Evolutionary conservation across 2,329 filamentous ascomycete species (phyloP), one percentile per base, ranked within the genome.

Genomic region (Colletotrichum filicis): DNA sequence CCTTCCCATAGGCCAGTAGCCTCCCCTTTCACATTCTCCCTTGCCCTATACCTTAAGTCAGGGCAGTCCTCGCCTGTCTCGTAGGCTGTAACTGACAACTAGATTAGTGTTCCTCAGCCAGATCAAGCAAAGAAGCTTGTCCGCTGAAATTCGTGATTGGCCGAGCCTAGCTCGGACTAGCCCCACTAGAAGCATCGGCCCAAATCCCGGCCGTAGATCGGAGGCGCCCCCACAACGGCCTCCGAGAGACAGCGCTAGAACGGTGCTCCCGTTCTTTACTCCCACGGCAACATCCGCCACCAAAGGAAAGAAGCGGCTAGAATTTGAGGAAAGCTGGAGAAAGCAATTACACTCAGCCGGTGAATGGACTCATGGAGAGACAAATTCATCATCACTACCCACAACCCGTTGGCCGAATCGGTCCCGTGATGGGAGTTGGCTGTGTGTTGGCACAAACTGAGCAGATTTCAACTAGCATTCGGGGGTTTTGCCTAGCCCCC

Each of bases 1-100:
- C 16, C 14, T 8, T 42, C 16, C 1, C 6, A 7, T 42, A 42
- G 37, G 37, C 3, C 6, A 19, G 5, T 7, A 1, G 16, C 37
- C 7, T 8, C 14, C 16, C 37, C 16, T 42, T 42, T 19, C 37
- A 7, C 2, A 8, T 42, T 42, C 37, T 19, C 14, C 14, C 16
- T 42, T 8, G 6, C 16, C 37, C 5, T 42, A 42, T 7, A 1
- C 37, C 6, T 8, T 16, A 0, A 19, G 0, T 7, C 2, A 0
- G 37, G 0, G 16, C 16, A 19, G 3, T 42, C 0, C 16, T 42
- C 37, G 16, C 37, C 37, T 42, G 37, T 42, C 6, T 42, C 3
- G 16, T 8, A 42, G n/a, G n/a, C n/a, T n/a, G n/a, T n/a, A n/a
- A n/a, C n/a, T n/a, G n/a, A n/a, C n/a, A n/a, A n/a, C n/a, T n/a